Evolutionary conservation across 2,329 filamentous ascomycete species (phyloP), one percentile per base, ranked within the genome.

Genomic region (Aspergillus novofumigatus): DNA sequence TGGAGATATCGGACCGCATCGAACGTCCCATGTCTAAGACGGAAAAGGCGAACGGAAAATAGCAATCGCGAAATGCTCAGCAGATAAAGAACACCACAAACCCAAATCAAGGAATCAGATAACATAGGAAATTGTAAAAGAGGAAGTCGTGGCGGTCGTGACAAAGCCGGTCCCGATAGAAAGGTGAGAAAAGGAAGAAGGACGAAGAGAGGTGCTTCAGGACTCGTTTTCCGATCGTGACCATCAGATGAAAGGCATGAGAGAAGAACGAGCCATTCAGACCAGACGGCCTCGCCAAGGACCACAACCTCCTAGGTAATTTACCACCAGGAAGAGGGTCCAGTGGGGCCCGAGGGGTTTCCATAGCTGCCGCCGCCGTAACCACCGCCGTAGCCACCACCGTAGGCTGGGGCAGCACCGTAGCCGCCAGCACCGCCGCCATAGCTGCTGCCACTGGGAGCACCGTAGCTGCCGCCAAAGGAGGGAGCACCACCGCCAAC

Each of bases 241-340:
- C 72, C 68, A 64, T 69, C 65, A 69, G 63, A 67, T 53, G 69
- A 68, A 58, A 69, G 67, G 65, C 60, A 68, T 62, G 57, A 68
- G 62, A 67, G 60, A 67, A 64, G 65, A 64, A 64, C 49, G 66
- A 72, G 69, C 66, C 68, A 74, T 70, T 67, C 71, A 73, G 67
- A 74, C 65, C 64, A 66, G 63, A 70, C 67, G 67, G 72, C 72
- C 72, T 74, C 72, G 69, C 71, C 70, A 70, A 64, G 71, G 69
- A 75, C 67, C 67, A 73, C 69, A 67, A 71, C 65, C 52, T 57
- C 44, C 53, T 62, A 38, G 32, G 32, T n/a, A 59, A 68, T 75
- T 75, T 80, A 81, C 78, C 78, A 81, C 78, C 78, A 81, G 55
- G 78, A 80, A 52, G 77, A 80, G 63, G 78, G 78, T 53, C 78